Base-by-base conservation (phyloP, 1,284 basidiomycete genomes). In the Vanrija sp. region DNA sequence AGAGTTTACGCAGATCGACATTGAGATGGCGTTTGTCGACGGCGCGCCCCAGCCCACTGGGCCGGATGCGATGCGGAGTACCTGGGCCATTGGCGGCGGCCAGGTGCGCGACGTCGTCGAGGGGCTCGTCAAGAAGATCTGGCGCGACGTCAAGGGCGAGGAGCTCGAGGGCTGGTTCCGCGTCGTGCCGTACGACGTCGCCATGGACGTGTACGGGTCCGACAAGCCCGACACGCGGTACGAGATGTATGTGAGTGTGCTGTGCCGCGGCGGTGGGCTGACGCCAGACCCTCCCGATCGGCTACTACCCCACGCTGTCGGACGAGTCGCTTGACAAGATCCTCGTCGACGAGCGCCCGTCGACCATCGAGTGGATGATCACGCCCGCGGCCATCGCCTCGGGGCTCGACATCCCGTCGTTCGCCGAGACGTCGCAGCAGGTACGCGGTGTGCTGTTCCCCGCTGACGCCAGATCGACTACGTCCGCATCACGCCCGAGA, bases 171-270 rank as follows among this genome's bases (percentile, higher is more conserved):
- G 83, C 10, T 73, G 75, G 62, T 91, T 94, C 78, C 75, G 78
- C 51, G 87, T 92, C 49, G 86, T 93, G 83, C 88, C 87, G 43
- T 94, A 93, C 73, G 73, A 81, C 54, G 84, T 92, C 65, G 89
- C 90, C 6, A 94, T 95, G 88, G 79, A 82, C 67, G 83, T 83
- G 84, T 97, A 86, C 79, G 93, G 94, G 9, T 91, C 89, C 46
- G 93, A 98, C 78, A 98, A 98, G 78, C 93, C 93, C 37, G 93
- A 98, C 74, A 84, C 86, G 46, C 83, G 94, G 49, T 94, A 89
- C 76, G 84, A 83, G 44, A 81, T 94, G 61, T 84, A 91, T 31
- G 31, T 83, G 89, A 90, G 57, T 65, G 78, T 63, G 20, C 31
- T 15, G 10, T 15, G 8, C 18, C n/a, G 6, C 16, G 22, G 39